Evolutionary conservation across 1,139 yeast genomes (phyloP).

Genomic region (Yamadazyma sp.): DNA sequence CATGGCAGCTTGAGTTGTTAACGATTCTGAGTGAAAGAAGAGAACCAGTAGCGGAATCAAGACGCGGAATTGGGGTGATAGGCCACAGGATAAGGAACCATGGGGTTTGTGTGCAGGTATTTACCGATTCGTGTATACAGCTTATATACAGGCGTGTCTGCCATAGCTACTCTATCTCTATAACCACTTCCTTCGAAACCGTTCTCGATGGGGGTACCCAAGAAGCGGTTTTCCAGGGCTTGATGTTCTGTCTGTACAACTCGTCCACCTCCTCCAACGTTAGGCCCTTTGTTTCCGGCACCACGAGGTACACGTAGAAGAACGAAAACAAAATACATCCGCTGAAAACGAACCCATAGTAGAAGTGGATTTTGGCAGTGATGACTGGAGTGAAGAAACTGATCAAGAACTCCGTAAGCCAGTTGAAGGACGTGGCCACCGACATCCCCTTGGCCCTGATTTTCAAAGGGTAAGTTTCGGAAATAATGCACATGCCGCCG

Average conservation of each 20-base stretch:
- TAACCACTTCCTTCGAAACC: background rate
- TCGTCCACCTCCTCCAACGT: conserved; percentile 2
- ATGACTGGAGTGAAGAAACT: conserved; percentile 75
- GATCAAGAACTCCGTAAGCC: conserved; percentile 78
- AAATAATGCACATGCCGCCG: conserved; percentile 69
- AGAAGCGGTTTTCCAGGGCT: conserved; percentile 45
- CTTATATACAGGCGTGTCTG: too few species aligned
- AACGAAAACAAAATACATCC: conserved; percentile 52
- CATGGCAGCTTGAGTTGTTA: too few species aligned
- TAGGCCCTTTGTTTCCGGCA: conserved; percentile 2
- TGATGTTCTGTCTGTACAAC: conserved; percentile 13
- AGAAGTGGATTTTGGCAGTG: conserved; percentile 41
- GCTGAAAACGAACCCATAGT: conserved; percentile 74
- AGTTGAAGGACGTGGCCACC: conserved; percentile 70
- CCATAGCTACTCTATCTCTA: background rate
- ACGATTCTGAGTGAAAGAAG: too few species aligned
- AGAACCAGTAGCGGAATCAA: conserved; percentile 1
- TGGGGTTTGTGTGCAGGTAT: too few species aligned
- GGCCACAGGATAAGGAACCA: too few species aligned
- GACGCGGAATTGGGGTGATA: background rate
- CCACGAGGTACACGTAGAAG: conserved; percentile 1
- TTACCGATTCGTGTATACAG: too few species aligned
- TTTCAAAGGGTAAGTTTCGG: conserved; percentile 78
- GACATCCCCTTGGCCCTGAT: conserved; percentile 81
- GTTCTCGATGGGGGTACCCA: conserved; percentile 44